A percentile compares a stretch with the other conserved stretches of the same genome.
phyloP scores from a whole-genome alignment of 768 basidiomycete genomes.

The Amanita molliuscula region DNA sequence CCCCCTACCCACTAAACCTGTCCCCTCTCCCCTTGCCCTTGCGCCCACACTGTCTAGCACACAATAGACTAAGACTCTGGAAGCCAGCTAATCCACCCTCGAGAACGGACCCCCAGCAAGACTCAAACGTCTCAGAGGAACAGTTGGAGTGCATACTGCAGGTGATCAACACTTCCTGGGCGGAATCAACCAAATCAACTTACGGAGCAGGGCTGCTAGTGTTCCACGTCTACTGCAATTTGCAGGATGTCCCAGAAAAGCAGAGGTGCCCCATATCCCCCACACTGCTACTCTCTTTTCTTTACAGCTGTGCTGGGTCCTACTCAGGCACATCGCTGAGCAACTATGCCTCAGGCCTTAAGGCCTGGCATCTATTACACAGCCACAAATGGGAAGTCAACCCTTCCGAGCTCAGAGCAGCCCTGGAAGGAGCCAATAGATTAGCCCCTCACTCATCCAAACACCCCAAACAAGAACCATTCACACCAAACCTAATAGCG shows the following conservation, averaged over 20 bases:
- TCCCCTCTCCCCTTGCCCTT: too few species aligned
- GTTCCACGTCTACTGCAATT: constrained; percentile 22
- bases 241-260: constrained; percentile 14
- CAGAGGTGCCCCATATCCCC: constrained; percentile 13
- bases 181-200: constrained; percentile 11
- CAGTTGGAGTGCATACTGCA: neutral
- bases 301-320: constrained; percentile 13
- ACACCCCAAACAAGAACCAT: constrained; percentile 7
- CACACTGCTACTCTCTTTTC: constrained; percentile 14
- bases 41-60: too few species aligned
- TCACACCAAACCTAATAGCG: constrained; percentile 8
- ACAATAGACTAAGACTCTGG: too few species aligned
- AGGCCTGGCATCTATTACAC: constrained; percentile 30
- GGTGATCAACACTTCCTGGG: neutral
- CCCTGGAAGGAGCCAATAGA: constrained; percentile 8
- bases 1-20: too few species aligned
- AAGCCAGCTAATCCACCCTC: too few species aligned
- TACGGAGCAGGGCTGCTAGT: constrained; percentile 20
- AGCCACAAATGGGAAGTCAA: constrained; percentile 6
- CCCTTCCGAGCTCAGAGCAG: constrained; percentile 1
- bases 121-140: too few species aligned
- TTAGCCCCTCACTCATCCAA: constrained; percentile 10
- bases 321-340: constrained; percentile 17
- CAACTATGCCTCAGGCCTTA: constrained; percentile 20
- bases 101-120: too few species aligned